phyloP scores from a whole-genome alignment of 208 protist species.

The Leishmania braziliensis region DNA sequence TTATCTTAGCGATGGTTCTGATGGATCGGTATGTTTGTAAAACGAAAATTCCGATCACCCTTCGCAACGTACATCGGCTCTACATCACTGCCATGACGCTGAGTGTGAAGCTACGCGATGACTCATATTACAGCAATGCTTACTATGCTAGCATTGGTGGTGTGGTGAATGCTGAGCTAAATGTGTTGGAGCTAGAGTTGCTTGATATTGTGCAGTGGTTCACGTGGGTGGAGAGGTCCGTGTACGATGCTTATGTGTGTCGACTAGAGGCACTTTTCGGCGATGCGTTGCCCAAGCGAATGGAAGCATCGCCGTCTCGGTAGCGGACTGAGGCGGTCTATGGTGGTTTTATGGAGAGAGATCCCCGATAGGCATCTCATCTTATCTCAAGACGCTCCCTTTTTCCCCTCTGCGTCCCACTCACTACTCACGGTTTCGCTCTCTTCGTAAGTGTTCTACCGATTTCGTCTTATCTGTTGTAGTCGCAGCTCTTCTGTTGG shows the following conservation, averaged over 20 bases:
- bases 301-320: background rate
- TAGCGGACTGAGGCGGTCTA: background rate
- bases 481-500: background rate
- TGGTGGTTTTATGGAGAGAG: background rate
- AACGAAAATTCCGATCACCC: slow-evolving; percentile 53
- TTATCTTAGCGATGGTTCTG: slow-evolving; percentile 90
- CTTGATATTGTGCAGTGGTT: slow-evolving; percentile 82
- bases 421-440: background rate
- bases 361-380: background rate
- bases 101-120: slow-evolving; percentile 91
- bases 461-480: background rate
- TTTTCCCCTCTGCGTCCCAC: background rate
- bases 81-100: slow-evolving; percentile 86
- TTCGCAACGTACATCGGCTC: slow-evolving; percentile 86
- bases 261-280: slow-evolving; percentile 47
- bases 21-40: slow-evolving; percentile 85
- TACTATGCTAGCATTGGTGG: slow-evolving; percentile 93
- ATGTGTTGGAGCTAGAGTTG: slow-evolving; percentile 86
- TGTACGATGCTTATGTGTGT: slow-evolving; percentile 56
- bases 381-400: background rate
- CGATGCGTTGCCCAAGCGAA: slow-evolving; percentile 13
- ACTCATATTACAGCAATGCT: slow-evolving; percentile 90
- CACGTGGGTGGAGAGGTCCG: slow-evolving; percentile 72
- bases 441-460: background rate
- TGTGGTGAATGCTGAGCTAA: slow-evolving; percentile 78